Evolutionary conservation across 2,329 filamentous ascomycete species (phyloP).

Genomic region (Claviceps lovelessii): DNA sequence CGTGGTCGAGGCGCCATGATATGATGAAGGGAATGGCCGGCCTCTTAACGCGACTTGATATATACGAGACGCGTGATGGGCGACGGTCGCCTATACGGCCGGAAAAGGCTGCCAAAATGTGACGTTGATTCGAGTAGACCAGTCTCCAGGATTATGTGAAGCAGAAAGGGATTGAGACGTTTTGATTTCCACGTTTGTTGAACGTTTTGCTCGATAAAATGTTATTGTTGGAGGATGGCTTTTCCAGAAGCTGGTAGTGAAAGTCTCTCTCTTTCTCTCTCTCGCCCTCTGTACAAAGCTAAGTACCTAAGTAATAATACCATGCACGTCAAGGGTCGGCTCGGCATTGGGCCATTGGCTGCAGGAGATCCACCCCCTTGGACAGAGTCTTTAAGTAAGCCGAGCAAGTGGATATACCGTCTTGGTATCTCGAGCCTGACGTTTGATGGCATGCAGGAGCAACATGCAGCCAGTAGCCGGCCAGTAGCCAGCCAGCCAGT

Average conservation of each 20-base stretch:
- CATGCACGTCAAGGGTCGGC: slow-evolving; percentile 17
- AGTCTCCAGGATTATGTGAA: background rate
- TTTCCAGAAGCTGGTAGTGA: slow-evolving; percentile 14
- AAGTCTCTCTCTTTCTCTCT: slow-evolving; percentile 15
- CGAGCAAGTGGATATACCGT: background rate
- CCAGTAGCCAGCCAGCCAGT: no score
- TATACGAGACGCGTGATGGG: slow-evolving; percentile 30
- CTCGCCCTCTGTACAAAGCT: no score
- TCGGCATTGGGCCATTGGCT: slow-evolving; percentile 21
- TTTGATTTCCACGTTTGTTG: background rate
- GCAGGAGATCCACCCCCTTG: slow-evolving; percentile 11
- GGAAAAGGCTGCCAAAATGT: background rate
- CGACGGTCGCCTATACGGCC: slow-evolving; percentile 3
- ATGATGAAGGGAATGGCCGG: slow-evolving; percentile 14
- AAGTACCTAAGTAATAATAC: slow-evolving; percentile 3
- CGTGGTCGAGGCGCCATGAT: slow-evolving; percentile 42
- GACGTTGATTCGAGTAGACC: background rate
- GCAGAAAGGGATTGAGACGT: background rate
- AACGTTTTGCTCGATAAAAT: slow-evolving; percentile 6
- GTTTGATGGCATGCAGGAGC: background rate
- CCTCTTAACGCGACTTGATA: slow-evolving; percentile 39
- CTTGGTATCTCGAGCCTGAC: background rate
- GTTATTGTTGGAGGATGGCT: slow-evolving; percentile 17
- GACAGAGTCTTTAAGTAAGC: background rate
- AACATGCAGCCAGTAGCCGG: no score